A percentile compares a stretch with the other conserved stretches of the same genome.
Conservation (phyloP, 2,329 filamentous ascomycete species). For the Xylogone sp. region DNA sequence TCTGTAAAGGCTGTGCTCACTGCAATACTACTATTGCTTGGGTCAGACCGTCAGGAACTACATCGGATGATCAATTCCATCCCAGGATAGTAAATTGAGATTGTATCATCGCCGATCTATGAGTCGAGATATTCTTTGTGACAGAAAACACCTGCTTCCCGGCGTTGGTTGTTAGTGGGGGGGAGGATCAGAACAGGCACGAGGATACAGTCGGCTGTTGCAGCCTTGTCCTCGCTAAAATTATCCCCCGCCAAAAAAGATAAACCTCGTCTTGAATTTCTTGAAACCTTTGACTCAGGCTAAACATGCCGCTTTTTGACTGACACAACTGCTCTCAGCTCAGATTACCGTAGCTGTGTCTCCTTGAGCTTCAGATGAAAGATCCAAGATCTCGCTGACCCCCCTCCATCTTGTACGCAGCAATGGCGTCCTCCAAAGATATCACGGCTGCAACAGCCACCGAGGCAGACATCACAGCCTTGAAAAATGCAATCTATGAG, state of each 20-base stretch:
- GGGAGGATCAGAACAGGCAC: background rate
- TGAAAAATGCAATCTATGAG: slow-evolving; percentile 24
- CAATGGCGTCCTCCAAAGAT: slow-evolving; percentile 14
- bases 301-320: background rate
- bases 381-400: background rate
- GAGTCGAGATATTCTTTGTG: background rate
- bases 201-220: background rate
- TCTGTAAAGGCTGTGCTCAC: background rate
- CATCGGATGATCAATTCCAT: background rate
- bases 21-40: background rate
- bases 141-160: background rate
- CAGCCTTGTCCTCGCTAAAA: background rate
- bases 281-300: background rate
- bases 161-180: background rate
- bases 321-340: background rate
- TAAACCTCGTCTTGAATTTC: background rate
- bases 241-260: background rate
- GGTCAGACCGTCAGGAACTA: background rate
- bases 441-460: background rate
- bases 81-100: background rate
- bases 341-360: background rate
- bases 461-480: slow-evolving; percentile 14
- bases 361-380: background rate
- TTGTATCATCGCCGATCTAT: background rate
- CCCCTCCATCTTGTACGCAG: background rate